Evolutionary conservation across 768 basidiomycete species (phyloP).

Genomic region (Boletus eberwhitei): DNA sequence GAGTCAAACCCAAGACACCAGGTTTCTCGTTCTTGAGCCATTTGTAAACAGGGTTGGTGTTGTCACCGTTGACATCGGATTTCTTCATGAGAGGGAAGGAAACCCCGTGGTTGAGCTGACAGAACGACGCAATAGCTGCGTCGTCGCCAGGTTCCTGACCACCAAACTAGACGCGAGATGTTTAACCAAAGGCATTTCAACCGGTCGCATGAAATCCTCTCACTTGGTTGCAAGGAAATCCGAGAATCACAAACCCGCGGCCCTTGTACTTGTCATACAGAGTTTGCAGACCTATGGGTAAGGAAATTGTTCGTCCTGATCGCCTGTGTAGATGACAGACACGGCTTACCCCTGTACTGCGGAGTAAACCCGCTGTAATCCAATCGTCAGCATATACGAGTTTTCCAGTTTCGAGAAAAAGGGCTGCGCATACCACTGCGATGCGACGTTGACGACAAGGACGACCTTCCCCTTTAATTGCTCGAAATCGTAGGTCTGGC

Average conservation of each 20-base stretch:
- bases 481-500: constrained; percentile 56
- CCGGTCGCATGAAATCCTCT: not conserved
- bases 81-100: constrained; percentile 91
- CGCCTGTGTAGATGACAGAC: not conserved
- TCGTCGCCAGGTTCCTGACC: constrained; percentile 85
- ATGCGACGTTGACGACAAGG: constrained; percentile 75
- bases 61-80: constrained; percentile 87
- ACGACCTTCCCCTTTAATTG: constrained; percentile 76
- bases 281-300: constrained; percentile 61
- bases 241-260: constrained; percentile 71
- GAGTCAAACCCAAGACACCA: constrained; percentile 63
- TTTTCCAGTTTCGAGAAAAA: not conserved
- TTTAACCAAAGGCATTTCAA: not conserved
- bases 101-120: constrained; percentile 81
- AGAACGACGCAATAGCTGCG: constrained; percentile 69
- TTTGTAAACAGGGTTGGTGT: constrained; percentile 78
- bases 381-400: not conserved
- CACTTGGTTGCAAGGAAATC: constrained; percentile 91
- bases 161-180: constrained; percentile 54
- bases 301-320: not conserved
- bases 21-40: constrained; percentile 82
- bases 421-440: constrained; percentile 47
- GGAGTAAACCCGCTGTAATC: constrained; percentile 74
- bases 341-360: constrained; percentile 61
- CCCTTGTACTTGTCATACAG: constrained; percentile 82